Evolutionary conservation across 2,329 filamentous ascomycete species (phyloP), one percentile per base, ranked within the genome.

Genomic region (Pseudopyricularia cyperi): DNA sequence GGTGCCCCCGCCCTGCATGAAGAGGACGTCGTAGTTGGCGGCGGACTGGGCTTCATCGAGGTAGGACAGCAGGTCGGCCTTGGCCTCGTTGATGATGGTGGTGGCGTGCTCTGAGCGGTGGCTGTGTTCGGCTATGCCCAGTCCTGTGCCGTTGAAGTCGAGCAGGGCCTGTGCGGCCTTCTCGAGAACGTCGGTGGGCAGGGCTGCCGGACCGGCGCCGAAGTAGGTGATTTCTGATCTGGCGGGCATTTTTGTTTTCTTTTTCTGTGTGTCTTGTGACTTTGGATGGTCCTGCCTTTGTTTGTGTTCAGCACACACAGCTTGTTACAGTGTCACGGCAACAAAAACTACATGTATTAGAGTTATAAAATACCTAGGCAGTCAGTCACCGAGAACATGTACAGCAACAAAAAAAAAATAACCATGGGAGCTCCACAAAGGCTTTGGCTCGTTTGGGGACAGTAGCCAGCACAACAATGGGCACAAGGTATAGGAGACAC

Each of bases 91-190:
- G 58, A 97, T 78, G 61, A 97, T 89, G 56, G 82, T 79, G 57
- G 80, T 78, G 26, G 91, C 91, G 46, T 87, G 77, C 55, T 79
- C 74, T 14, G 87, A 94, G 57, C 91, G 87, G 67, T 97, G 91
- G 9, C 86, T 91, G 65, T 94, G 88, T 68, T 97, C 91, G 56
- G 87, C 88, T 44, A 96, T 77, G 51, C 89, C 89, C 52, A 96
- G 76, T 53, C 91, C 91, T 37, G 82, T 87, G 65, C 79, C 74
- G 47, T 91, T 74, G 72, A 82, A 95, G 73, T 96, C 86, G 57
- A 95, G 68, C 4, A 97, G 81, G 1, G 87, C 86, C 63, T 80
- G 66, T 1, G 89, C 82, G 50, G 88, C 89, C 46, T 74, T 75
- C 66, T 93, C 81, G 49, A 96, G 79, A 22, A 96, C 87, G 4